Conservation (phyloP, 129 eudicot genomes). For the Saussurea involucrata region DNA sequence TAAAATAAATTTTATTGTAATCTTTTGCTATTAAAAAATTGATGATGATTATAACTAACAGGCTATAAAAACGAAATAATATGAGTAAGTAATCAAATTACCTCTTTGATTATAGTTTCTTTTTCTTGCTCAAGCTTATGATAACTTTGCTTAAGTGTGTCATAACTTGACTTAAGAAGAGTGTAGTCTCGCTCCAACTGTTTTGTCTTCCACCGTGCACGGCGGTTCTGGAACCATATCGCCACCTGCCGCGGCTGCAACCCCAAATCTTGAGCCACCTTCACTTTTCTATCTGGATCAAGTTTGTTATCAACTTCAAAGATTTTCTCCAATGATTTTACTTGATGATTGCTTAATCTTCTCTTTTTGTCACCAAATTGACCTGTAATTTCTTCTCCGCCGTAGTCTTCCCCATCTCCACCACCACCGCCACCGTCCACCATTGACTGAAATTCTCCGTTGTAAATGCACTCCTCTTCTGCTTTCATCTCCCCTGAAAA, state of each 20-base stretch:
- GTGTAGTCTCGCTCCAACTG: slow-evolving; percentile 60
- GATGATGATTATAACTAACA: neutral
- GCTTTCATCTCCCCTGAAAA: slow-evolving; percentile 30
- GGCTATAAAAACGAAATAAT: no score
- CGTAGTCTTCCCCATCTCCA: slow-evolving; percentile 49
- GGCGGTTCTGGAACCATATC: slow-evolving; percentile 84
- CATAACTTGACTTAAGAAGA: slow-evolving; percentile 53
- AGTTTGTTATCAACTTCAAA: slow-evolving; percentile 71
- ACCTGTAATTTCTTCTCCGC: slow-evolving; percentile 45
- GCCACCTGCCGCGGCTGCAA: slow-evolving; percentile 80
- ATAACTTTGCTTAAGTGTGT: slow-evolving; percentile 49
- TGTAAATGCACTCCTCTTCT: slow-evolving; percentile 26
- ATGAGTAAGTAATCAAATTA: neutral
- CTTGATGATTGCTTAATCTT: slow-evolving; percentile 63
- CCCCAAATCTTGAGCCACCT: slow-evolving; percentile 64
- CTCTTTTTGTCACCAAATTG: slow-evolving; percentile 47
- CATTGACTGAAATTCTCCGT: slow-evolving; percentile 55
- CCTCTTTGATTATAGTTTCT: slow-evolving; percentile 44
- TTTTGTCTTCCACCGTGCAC: slow-evolving; percentile 78
- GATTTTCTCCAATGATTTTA: slow-evolving; percentile 58
- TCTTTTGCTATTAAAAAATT: neutral
- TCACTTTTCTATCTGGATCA: slow-evolving; percentile 61
- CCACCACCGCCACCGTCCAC: slow-evolving; percentile 31
- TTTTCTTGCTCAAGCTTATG: slow-evolving; percentile 54
- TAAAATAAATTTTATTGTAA: neutral